Conservation (phyloP, 176 grass and related monocot genomes). For the Coix lacrymajobi region DNA sequence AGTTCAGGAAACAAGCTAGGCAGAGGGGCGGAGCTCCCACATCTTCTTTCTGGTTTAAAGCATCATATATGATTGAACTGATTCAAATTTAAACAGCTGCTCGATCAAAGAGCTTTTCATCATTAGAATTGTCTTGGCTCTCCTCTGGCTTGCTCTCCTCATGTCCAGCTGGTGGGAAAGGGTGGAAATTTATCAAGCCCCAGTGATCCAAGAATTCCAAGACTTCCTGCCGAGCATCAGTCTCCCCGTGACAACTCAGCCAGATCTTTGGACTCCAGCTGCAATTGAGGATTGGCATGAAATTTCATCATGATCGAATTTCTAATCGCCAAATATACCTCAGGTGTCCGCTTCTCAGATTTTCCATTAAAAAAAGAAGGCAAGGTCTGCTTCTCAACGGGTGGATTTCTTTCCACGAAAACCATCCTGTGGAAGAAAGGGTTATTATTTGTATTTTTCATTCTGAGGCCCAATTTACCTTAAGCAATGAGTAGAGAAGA, state of each 20-base stretch:
- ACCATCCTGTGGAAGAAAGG: constrained; percentile 81
- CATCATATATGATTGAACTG: constrained; percentile 55
- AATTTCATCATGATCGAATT: constrained; percentile 92
- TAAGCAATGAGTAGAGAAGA: constrained; percentile 10
- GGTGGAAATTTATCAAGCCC: constrained; percentile 97
- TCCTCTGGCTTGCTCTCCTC: constrained; percentile 68
- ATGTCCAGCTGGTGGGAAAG: constrained; percentile 57
- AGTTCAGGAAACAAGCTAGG: constrained; percentile 63
- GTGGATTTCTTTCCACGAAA: constrained; percentile 88
- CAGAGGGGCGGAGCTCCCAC: constrained; percentile 34
- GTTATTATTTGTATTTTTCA: constrained; percentile 7
- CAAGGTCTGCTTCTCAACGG: constrained; percentile 84
- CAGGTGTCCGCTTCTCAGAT: constrained; percentile 78
- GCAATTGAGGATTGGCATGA: constrained; percentile 70
- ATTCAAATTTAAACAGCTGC: constrained; percentile 81
- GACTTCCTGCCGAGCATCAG: constrained; percentile 63
- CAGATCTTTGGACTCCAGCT: constrained; percentile 84
- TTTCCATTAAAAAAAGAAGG: constrained; percentile 89
- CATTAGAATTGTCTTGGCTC: constrained; percentile 23
- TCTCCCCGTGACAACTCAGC: constrained; percentile 64
- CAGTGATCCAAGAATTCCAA: constrained; percentile 93
- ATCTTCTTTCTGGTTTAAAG: constrained; percentile 67
- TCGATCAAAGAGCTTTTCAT: constrained; percentile 52
- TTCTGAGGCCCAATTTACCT: background rate
- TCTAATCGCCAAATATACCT: constrained; percentile 74